Conservation (phyloP, 2,329 filamentous ascomycete genomes). For the Talaromyces sp. region DNA sequence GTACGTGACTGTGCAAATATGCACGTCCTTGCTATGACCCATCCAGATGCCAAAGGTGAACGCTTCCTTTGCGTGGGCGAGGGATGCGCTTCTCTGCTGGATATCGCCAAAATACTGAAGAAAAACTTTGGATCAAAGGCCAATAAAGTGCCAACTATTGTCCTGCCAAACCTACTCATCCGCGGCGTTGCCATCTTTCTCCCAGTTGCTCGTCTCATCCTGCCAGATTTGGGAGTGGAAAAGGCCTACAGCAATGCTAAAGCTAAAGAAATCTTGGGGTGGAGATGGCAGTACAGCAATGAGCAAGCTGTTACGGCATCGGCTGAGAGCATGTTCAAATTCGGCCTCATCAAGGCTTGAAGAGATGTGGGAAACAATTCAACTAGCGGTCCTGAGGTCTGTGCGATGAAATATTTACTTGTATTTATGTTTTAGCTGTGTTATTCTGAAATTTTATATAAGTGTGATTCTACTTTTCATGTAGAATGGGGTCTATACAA, state of each 20-base stretch:
- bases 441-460: neutral
- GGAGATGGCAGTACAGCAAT: conserved; percentile 9
- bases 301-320: conserved; percentile 5
- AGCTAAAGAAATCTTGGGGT: conserved; percentile 7
- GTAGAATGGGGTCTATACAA: neutral
- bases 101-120: conserved; percentile 6
- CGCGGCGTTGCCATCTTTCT: conserved; percentile 2
- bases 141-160: conserved; percentile 5
- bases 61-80: conserved; percentile 14
- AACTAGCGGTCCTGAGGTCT: neutral
- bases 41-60: conserved; percentile 6
- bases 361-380: neutral
- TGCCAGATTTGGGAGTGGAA: neutral
- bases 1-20: conserved; percentile 14
- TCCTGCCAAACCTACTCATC: conserved; percentile 2
- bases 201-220: conserved; percentile 6
- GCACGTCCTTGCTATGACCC: conserved; percentile 10
- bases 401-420: neutral
- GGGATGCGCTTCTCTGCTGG: neutral
- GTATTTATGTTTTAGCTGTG: neutral
- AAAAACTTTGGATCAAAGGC: conserved; percentile 8
- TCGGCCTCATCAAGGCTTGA: conserved; percentile 3
- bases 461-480: neutral
- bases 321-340: conserved; percentile 5
- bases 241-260: conserved; percentile 9